A percentile compares a stretch with the other conserved stretches of the same genome.
phyloP scores from a whole-genome alignment of 2,329 filamentous ascomycete genomes.

The Nemania diffusa region DNA sequence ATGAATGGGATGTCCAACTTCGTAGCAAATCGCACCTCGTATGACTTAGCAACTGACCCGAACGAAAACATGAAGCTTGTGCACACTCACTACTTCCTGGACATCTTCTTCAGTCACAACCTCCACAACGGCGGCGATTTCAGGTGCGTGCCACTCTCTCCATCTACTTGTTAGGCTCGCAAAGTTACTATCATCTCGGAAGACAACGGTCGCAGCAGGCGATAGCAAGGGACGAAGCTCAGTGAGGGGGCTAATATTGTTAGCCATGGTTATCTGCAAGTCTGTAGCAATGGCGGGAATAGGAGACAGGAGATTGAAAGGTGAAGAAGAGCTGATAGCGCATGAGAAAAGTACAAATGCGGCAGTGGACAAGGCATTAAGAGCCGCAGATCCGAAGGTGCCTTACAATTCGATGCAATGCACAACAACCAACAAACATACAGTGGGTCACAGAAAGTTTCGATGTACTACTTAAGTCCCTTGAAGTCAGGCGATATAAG shows the following conservation, averaged over 20 bases:
- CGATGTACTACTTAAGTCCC: too few relatives aligned
- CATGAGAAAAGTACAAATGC: background rate
- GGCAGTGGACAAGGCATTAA: background rate
- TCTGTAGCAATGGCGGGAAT: background rate
- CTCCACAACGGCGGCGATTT: conserved; percentile 39
- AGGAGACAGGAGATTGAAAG: background rate
- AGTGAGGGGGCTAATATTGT: background rate
- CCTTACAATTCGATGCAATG: background rate
- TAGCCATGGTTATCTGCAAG: conserved; percentile 1
- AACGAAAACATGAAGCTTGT: background rate
- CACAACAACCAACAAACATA: too few relatives aligned
- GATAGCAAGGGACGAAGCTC: conserved; percentile 21
- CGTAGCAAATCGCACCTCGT: conserved; percentile 38
- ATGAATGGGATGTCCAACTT: conserved; percentile 39
- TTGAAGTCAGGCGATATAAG: too few relatives aligned
- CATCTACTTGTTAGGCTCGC: conserved; percentile 29
- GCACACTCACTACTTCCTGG: conserved; percentile 37
- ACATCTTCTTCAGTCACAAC: conserved; percentile 40
- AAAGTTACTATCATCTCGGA: conserved; percentile 10
- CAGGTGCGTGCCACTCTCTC: conserved; percentile 36
- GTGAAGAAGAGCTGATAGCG: background rate
- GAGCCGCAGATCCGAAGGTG: background rate
- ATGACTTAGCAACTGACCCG: background rate
- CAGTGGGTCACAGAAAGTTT: too few relatives aligned
- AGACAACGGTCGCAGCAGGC: conserved; percentile 8